phyloP scores from a whole-genome alignment of 2,329 filamentous ascomycete species.

The Aspergillaceae sp. region DNA sequence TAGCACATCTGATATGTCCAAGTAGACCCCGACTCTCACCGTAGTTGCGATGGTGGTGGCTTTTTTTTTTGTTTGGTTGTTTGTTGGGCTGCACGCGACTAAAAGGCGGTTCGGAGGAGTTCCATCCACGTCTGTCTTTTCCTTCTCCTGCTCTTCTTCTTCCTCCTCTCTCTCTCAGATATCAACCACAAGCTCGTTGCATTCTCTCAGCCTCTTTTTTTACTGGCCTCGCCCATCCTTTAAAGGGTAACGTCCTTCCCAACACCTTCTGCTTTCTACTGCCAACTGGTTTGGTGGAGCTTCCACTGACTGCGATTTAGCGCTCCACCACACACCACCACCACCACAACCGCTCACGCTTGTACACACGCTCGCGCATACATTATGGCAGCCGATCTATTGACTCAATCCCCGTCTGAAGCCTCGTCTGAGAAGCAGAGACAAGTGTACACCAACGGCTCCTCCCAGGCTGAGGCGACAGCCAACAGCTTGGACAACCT shows the following conservation, averaged over 20 bases:
- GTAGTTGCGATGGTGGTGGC: neutral
- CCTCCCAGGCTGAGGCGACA: constrained; percentile 34
- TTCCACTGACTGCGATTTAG: neutral
- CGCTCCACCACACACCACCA: neutral
- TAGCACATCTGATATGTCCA: too few relatives aligned
- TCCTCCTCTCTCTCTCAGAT: neutral
- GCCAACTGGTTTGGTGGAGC: neutral
- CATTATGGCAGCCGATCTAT: constrained; percentile 54
- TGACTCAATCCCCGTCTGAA: constrained; percentile 51
- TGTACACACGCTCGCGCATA: constrained; percentile 13
- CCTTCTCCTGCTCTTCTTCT: constrained; percentile 11
- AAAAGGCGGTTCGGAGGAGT: constrained; percentile 22
- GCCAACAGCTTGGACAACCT: constrained; percentile 53
- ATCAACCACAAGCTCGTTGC: neutral
- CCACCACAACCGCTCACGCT: neutral
- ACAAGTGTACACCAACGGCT: constrained; percentile 42
- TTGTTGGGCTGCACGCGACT: constrained; percentile 12
- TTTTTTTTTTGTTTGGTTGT: neutral
- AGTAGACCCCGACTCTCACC: neutral
- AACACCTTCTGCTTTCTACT: neutral
- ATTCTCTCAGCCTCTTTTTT: neutral
- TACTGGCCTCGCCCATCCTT: neutral
- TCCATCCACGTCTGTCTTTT: constrained; percentile 17
- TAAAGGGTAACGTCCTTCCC: neutral
- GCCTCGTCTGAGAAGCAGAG: constrained; percentile 63